Base-by-base conservation (phyloP, 1,284 basidiomycete genomes). In the Pyrrhoderma lamaoense region DNA sequence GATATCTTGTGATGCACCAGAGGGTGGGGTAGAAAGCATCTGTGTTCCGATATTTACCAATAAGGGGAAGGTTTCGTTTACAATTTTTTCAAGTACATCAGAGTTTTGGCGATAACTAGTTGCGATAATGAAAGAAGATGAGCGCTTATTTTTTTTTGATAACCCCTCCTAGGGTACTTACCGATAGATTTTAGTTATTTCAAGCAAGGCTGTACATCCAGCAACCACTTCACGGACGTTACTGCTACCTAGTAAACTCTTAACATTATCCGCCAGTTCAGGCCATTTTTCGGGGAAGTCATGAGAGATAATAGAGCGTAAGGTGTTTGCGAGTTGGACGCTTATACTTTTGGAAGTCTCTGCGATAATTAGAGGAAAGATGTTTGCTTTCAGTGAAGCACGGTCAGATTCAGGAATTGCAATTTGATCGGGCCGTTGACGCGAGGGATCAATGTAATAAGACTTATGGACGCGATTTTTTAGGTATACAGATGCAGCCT, bases 201-300 rank as follows among this genome's bases (percentile, higher is more conserved):
- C 88, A 36, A 91, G 70, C 8, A 82, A 67, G 0, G 85, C 84
- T 8, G 89, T 71, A 59, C 86, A 82, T 35, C 89, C 90, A 2
- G 88, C 89, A 52, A 83, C 81, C 2, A 91, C 84, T 56, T 89
- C 77, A 27, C 74, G 71, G 23, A 88, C 75, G 37, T 85, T 72
- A 27, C 70, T 71, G 58, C 85, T 88, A 2, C 62, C 66, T 35
- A 92, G 69, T 53, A 91, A 64, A 23, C 64, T 69, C 64, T 82
- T 82, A 57, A 89, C 74, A 45, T 79, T 77, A 9, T 73, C 72
- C 22, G 86, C 63, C 13, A 91, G 67, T 1, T 67, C 71, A 0
- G 83, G 76, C 89, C 89, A 93, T 40, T 75, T 69, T 2, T 80
- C 76, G 0, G 89, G 88, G 60, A 85, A 89, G 65, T 93, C 89